Base-by-base conservation (phyloP, 1,284 basidiomycete genomes). In the Pyrrhoderma noxium region DNA sequence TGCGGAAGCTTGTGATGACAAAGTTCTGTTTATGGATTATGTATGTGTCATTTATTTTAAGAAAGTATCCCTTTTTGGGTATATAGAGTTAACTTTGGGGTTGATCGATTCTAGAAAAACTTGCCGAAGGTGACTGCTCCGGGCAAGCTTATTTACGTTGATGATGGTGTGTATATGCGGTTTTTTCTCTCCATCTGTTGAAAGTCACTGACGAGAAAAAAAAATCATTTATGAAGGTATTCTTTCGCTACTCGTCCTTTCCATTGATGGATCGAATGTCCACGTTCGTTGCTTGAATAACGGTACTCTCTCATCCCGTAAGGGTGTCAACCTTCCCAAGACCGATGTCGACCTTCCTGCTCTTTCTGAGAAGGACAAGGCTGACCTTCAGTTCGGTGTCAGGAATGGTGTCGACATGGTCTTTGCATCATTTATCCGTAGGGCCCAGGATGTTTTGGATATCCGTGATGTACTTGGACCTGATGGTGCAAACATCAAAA, bases 281-380 rank as follows among this genome's bases (percentile, higher is more conserved):
- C 82, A 75, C 54, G 96, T 99, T 62, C 89, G 91, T 61, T 81
- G 93, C 40, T 61, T 97, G 68, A 99, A 99, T 82, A 89, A 87
- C 63, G 96, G 95, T 54, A 84, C 76, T 37, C 85, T 99, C 60
- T 93, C 90, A 48, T 97, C 93, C 55, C 90, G 93, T 70, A 99
- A 99, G 78, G 96, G 96, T 70, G 96, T 99, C 73, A 99, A 99
- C 74, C 83, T 99, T 54, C 96, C 96, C 63, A 96, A 98, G 72
- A 98, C 96, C 59, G 81, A 88, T 23, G 96, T 99, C 64, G 96
- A 99, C 72, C 85, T 99, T 49, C 96, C 96, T 52, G 92, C 96
- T 50, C 84, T 99, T 49, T 98, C 94, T 53, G 91, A 93, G 55
- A 99, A 99, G 80, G 96, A 99, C 78, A 95, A 94, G 76, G 80